A percentile compares a stretch with the other conserved stretches of the same genome.
Conservation (phyloP, 441 rosid species). For the Sinapis alba region DNA sequence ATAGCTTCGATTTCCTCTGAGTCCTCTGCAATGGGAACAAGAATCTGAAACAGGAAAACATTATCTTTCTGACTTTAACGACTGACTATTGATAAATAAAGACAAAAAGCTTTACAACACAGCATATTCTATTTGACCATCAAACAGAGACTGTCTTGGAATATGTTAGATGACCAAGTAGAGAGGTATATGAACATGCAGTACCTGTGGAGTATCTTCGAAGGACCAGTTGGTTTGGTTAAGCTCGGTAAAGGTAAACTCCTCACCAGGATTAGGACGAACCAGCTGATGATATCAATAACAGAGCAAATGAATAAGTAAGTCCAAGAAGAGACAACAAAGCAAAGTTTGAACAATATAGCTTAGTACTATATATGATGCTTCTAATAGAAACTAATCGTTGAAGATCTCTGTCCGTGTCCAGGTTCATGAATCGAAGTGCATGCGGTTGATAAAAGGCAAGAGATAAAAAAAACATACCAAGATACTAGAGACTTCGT, state of each 20-base stretch:
- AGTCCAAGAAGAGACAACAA: slow-evolving; percentile 1
- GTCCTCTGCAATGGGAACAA: slow-evolving; percentile 78
- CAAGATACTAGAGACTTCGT: slow-evolving; percentile 68
- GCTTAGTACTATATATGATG: neutral
- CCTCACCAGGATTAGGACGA: slow-evolving; percentile 72
- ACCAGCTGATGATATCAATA: slow-evolving; percentile 56
- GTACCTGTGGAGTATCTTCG: slow-evolving; percentile 56
- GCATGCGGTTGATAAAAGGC: too few species aligned
- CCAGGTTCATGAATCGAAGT: too few species aligned
- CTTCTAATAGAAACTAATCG: neutral
- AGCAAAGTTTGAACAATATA: neutral
- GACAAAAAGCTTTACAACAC: neutral
- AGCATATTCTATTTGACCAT: neutral
- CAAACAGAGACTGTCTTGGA: neutral
- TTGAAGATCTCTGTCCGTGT: too few species aligned
- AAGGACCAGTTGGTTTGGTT: slow-evolving; percentile 69
- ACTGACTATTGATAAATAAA: slow-evolving; percentile 6
- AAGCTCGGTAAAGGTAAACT: slow-evolving; percentile 59
- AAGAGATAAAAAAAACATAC: too few species aligned
- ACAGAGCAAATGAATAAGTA: neutral
- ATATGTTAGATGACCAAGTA: neutral
- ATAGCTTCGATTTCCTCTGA: slow-evolving; percentile 87
- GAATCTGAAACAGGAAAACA: slow-evolving; percentile 51
- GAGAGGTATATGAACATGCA: neutral
- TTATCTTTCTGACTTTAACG: neutral